Base-by-base conservation (phyloP, 2,329 filamentous ascomycete genomes). In the Colletotrichum tropicale region DNA sequence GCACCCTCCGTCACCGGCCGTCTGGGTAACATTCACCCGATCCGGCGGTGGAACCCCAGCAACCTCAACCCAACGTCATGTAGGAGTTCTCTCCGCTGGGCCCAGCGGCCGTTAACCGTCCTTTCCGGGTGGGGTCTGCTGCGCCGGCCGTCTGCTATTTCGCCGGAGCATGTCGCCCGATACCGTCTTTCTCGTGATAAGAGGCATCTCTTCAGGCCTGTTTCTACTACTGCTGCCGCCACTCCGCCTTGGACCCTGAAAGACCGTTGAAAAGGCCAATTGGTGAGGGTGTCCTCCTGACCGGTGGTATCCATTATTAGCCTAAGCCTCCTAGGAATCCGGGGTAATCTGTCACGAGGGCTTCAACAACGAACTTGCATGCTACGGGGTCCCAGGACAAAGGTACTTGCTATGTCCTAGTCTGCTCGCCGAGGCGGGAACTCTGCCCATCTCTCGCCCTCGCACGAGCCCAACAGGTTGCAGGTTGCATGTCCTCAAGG, bases 381-480 rank as follows among this genome's bases (percentile, higher is more conserved):
- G 18, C 9, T 26, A 30, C 32, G 61, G 34, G 61, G 61, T 16
- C 30, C 34, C 61, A 64, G 30, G 30, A 30, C 58, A 64, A 10
- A 65, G 30, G 15, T 32, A 60, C 38, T 56, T 26, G 56, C 73
- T 60, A 38, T 68, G 64, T 70, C 70, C 69, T 75, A 73, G 64
- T 28, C 38, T 56, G 56, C 69, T 61, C 62, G 69, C 43, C 62
- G 70, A 60, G 62, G 73, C 74, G 74, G 65, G 34, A 76, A 76
- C 70, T 74, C 68, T 76, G 58, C 70, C 65, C 15, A 74, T 73
- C 65, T 76, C 43, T 73, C 26, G 32, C 58, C 58, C 26, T 73
- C 58, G 70, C 73, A 68, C 73, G 64, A 73, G 73, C 70, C 73
- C 66, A 73, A 43, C n/a, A 58, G 64, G 73, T 65, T 65, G 70